These are phyloP conservation scores for Fusarium clavum DNA, from an alignment of 2,329 filamentous ascomycete genomes.

Conservation along the genomic window DNA sequence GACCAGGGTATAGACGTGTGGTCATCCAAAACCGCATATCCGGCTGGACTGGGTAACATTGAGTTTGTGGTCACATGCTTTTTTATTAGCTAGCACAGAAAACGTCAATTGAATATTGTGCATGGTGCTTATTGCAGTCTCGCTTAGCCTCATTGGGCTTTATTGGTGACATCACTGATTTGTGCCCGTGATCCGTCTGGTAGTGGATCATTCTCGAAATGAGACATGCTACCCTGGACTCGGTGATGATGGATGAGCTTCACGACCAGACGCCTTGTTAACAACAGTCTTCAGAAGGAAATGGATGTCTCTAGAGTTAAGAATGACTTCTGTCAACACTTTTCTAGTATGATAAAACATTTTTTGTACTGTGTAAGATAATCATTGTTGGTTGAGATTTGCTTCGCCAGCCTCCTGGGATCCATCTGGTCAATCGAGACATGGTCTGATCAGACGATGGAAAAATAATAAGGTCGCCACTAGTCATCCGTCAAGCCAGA, in stretches of 20 bases:
- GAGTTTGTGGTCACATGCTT: not conserved
- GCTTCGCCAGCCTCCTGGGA: no score
- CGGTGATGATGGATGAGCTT: not conserved
- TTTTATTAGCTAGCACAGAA: not conserved
- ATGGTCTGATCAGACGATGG: not conserved
- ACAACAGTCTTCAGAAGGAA: no score
- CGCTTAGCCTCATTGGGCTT: not conserved
- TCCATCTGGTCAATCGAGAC: not conserved
- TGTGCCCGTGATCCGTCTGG: not conserved
- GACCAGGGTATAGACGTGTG: not conserved
- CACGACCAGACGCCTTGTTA: not conserved
- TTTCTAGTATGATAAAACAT: no score
- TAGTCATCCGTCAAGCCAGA: not conserved
- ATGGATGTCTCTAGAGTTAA: rapidly evolving
- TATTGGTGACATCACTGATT: not conserved
- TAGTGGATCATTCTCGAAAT: not conserved
- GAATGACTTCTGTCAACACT: not conserved
- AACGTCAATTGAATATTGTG: not conserved
- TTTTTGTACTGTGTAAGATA: no score
- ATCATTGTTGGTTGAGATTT: no score
- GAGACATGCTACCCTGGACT: not conserved
- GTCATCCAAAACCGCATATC: not conserved
- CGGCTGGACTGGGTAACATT: not conserved
- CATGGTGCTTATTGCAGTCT: not conserved
- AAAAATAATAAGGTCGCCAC: not conserved